Conservation (phyloP, 2,329 filamentous ascomycete genomes). For the Microcyclospora pomicola region DNA sequence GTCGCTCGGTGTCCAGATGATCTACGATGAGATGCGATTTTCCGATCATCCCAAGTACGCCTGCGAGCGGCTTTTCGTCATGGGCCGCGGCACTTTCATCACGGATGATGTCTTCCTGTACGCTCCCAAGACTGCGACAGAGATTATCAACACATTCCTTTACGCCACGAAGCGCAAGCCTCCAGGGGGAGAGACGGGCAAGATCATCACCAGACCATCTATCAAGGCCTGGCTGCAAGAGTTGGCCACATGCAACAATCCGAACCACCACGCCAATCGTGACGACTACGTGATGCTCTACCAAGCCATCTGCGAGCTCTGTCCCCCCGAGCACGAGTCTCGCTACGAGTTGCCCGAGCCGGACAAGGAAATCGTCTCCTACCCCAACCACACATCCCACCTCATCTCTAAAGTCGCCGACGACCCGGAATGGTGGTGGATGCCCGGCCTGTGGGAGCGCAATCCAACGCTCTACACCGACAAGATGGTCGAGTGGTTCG, state of each 20-base stretch:
- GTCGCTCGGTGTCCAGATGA: slow-evolving; percentile 20
- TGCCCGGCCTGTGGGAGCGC: slow-evolving; percentile 14
- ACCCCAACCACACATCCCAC: slow-evolving; percentile 8
- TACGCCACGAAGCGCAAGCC: slow-evolving; percentile 18
- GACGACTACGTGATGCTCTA: slow-evolving; percentile 13
- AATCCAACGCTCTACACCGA: slow-evolving; percentile 16
- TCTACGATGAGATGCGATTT: slow-evolving; percentile 6
- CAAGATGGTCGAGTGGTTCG: slow-evolving; percentile 21
- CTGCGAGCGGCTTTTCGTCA: slow-evolving; percentile 23
- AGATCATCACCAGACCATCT: slow-evolving; percentile 16
- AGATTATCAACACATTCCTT: slow-evolving; percentile 25
- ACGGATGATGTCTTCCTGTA: slow-evolving; percentile 31
- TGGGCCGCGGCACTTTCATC: slow-evolving; percentile 28
- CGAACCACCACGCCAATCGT: slow-evolving; percentile 2
- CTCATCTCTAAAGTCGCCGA: slow-evolving; percentile 14
- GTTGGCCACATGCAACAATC: too few relatives aligned
- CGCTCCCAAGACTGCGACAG: slow-evolving; percentile 23
- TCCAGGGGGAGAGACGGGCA: slow-evolving; percentile 10
- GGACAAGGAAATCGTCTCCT: too few relatives aligned
- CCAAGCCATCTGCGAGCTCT: slow-evolving; percentile 13
- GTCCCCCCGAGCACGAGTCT: slow-evolving; percentile 13
- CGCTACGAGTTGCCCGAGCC: slow-evolving; percentile 3
- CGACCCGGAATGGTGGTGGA: slow-evolving; percentile 12
- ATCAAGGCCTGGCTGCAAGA: slow-evolving; percentile 17
- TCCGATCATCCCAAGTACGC: slow-evolving; percentile 7